These are phyloP conservation scores for Pseudogymnoascus sp. DNA, from an alignment of 2,329 filamentous ascomycete genomes.

Conservation along the genomic window DNA sequence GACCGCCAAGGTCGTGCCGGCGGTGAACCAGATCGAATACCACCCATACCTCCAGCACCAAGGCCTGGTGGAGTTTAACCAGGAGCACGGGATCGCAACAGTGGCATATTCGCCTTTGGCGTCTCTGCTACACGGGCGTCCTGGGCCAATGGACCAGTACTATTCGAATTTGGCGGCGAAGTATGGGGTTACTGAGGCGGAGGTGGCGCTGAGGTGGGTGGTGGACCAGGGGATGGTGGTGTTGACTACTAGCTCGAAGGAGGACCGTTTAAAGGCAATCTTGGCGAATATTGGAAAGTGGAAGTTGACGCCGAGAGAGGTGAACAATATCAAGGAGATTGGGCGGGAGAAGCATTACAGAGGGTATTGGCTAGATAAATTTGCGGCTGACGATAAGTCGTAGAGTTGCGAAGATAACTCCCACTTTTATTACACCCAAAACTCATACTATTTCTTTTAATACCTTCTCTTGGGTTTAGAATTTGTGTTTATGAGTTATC, in stretches of 20 bases:
- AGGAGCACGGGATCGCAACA: constrained; percentile 47
- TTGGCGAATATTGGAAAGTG: constrained; percentile 43
- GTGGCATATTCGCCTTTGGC: constrained; percentile 49
- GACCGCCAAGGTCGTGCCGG: constrained; percentile 54
- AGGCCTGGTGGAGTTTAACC: constrained; percentile 48
- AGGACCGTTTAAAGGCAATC: constrained; percentile 49
- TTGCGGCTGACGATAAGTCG: constrained; percentile 42
- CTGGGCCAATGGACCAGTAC: constrained; percentile 44
- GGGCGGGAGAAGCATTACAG: constrained; percentile 55
- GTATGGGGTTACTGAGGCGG: constrained; percentile 48
- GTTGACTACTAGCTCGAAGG: constrained; percentile 52
- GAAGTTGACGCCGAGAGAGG: constrained; percentile 51
- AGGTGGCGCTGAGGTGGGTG: constrained; percentile 51
- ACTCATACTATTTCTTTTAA: not conserved
- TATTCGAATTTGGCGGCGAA: constrained; percentile 47
- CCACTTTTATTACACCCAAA: constrained; percentile 4
- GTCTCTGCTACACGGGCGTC: constrained; percentile 38
- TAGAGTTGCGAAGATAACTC: constrained; percentile 19
- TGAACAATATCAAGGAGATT: constrained; percentile 45
- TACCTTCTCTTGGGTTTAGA: not conserved
- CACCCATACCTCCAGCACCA: constrained; percentile 67
- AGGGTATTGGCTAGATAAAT: constrained; percentile 48
- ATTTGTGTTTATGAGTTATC: not conserved
- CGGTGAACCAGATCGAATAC: constrained; percentile 73
- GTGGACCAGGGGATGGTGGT: constrained; percentile 51